Evolutionary conservation across 805 yeast genomes (phyloP), one percentile per base, ranked within the genome.

Genomic region (Schwanniomyces polymorphus): DNA sequence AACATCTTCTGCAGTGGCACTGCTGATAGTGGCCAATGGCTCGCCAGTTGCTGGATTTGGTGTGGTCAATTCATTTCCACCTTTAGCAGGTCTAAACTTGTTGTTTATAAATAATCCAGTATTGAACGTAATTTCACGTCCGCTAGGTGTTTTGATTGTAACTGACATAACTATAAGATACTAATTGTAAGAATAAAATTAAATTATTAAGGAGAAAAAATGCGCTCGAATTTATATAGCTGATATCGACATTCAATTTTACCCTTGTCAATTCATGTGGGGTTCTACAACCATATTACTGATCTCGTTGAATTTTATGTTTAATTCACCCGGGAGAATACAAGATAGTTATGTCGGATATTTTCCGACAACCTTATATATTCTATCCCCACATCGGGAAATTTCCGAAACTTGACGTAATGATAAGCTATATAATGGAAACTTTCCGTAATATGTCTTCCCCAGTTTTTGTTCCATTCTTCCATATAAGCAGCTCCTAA

Each of bases 1-100:
- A 12, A 82, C 79, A 53, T 82, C 85, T 43, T 75, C 74, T 10
- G 57, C 72, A 25, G 67, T 63, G 34, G 85, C 85, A 35, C 75
- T 71, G 51, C 79, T 78, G 23, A 82, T 77, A 17, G 74, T 68
- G 21, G 81, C 70, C 49, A 79, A 76, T 29, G 67, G 72, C 49
- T 79, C 68, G 26, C 80, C 86, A 23, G 79, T 77, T 7, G 82
- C 71, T 2, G 88, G 86, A 53, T 80, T 75, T 45, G 72, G 54
- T 1, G 80, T 70, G 42, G 73, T 78, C 25, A 79, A 63, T 26
- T 60, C 64, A 27, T 66, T 60, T 33, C 70, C 71, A 21, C 65
- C 57, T 25, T 59, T 51, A 7, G 80, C 63, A 27, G 61, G 54
- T 29, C 71, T 67, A 63, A 76, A 80, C 59, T 80, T 79, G 54